Evolutionary conservation across 352 stramenopile species (phyloP).

Genomic region (Globisporangium radiosum): DNA sequence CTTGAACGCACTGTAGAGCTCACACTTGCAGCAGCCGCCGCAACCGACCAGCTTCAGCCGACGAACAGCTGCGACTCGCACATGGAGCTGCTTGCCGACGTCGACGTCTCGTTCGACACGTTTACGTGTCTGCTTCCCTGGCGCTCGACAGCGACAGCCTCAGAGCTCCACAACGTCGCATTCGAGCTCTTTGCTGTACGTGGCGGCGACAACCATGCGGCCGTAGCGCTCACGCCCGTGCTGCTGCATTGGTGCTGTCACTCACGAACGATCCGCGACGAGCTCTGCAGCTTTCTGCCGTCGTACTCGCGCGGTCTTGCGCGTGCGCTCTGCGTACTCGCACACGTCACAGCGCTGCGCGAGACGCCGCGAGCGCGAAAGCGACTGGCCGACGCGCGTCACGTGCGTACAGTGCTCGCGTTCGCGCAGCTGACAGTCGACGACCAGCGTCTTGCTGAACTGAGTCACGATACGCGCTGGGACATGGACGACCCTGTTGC

Average conservation of each 20-base stretch:
- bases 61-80: not conserved
- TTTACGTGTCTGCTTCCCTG: slow-evolving; percentile 23
- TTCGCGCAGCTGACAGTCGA: slow-evolving; percentile 8
- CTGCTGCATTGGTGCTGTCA: slow-evolving; percentile 12
- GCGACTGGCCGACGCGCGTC: not conserved
- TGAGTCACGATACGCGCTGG: not conserved
- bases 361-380: not conserved
- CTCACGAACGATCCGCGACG: slow-evolving; percentile 4
- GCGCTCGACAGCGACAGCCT: too few relatives aligned
- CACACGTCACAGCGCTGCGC: slow-evolving; percentile 10
- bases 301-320: slow-evolving; percentile 30
- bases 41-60: too few relatives aligned
- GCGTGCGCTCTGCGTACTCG: slow-evolving; percentile 25
- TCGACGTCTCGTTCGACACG: slow-evolving; percentile 9
- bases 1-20: slow-evolving; percentile 13
- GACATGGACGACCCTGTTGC: not conserved
- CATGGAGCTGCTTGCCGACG: not conserved
- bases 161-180: slow-evolving; percentile 22
- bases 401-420: slow-evolving; percentile 17
- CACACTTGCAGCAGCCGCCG: not conserved
- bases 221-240: slow-evolving; percentile 20
- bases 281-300: slow-evolving; percentile 31
- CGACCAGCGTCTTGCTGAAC: not conserved
- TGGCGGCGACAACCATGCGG: not conserved
- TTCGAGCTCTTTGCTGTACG: slow-evolving; percentile 27